Percentiles rank a stretch among this genome's conserved stretches.
phyloP scores from a whole-genome alignment of 2,329 filamentous ascomycete species.

The Colletotrichum orbiculare region DNA sequence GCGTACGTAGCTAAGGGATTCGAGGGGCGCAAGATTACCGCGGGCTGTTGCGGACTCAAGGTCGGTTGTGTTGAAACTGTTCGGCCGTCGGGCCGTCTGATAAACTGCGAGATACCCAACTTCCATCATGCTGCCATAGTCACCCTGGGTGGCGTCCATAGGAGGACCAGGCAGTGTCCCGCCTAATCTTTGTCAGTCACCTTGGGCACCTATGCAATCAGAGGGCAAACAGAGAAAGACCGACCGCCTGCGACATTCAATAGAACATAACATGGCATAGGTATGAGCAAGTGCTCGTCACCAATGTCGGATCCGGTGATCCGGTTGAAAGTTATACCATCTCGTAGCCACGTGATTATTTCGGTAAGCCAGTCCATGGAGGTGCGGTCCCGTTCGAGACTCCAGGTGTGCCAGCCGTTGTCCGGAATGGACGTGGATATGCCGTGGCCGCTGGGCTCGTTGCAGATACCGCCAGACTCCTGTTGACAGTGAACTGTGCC shows the following conservation, averaged over 20 bases:
- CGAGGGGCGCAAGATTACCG: no score
- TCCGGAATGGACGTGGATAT: constrained; percentile 49
- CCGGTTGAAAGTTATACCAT: constrained; percentile 56
- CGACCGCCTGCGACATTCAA: constrained; percentile 67
- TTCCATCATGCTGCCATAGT: constrained; percentile 62
- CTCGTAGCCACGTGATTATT: constrained; percentile 62
- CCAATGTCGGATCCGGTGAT: constrained; percentile 57
- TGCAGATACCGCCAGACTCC: constrained; percentile 58
- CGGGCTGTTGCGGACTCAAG: neutral
- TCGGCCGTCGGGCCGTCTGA: constrained; percentile 21
- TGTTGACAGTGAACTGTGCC: constrained; percentile 65
- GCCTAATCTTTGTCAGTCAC: constrained; percentile 5
- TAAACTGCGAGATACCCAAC: constrained; percentile 62
- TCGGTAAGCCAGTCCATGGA: constrained; percentile 57
- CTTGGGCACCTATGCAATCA: neutral
- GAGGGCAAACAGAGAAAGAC: constrained; percentile 40
- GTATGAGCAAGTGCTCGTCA: constrained; percentile 57
- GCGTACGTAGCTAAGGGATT: no score
- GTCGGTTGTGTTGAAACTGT: neutral
- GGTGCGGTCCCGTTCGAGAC: constrained; percentile 61
- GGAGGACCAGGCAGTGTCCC: constrained; percentile 55
- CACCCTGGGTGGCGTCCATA: constrained; percentile 56
- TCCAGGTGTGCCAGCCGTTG: constrained; percentile 60
- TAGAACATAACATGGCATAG: constrained; percentile 60
- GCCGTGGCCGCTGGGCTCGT: constrained; percentile 59